Conservation (phyloP, 169 alveolate genomes). For the Plasmodium berghei region DNA sequence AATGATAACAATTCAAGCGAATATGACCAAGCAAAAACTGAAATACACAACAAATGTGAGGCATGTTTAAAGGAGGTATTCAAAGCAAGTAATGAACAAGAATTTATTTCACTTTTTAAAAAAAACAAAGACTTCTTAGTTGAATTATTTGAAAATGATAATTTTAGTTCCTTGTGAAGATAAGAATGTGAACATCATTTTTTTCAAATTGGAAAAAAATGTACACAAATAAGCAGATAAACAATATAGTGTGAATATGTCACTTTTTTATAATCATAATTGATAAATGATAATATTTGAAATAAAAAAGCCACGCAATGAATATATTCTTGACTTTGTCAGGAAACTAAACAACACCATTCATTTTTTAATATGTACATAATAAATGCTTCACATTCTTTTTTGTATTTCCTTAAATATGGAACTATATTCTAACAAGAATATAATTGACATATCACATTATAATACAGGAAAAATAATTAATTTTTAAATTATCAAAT, state of each 20-base stretch:
- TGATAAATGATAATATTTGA: too few species aligned
- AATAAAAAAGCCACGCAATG: too few species aligned
- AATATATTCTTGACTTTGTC: too few species aligned
- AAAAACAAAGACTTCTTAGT: not conserved
- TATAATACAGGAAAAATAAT: too few species aligned
- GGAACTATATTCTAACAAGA: too few species aligned
- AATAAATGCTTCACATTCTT: not conserved
- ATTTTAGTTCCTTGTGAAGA: not conserved
- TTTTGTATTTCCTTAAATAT: not conserved
- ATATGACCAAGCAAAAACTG: constrained; percentile 11
- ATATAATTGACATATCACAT: too few species aligned
- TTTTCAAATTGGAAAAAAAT: not conserved
- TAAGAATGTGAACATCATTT: not conserved
- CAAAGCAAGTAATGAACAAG: constrained; percentile 8
- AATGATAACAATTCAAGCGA: constrained; percentile 2
- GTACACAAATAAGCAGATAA: not conserved
- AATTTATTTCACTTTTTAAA: constrained; percentile 11
- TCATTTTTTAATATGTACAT: not conserved
- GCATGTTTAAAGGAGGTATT: constrained; percentile 11
- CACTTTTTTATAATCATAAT: too few species aligned
- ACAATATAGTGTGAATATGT: not conserved
- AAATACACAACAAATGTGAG: not conserved
- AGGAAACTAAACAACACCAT: too few species aligned
- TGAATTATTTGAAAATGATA: not conserved
- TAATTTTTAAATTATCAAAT: too few species aligned